These are phyloP conservation scores for Chaetomium globosum DNA, from an alignment of 2,329 filamentous ascomycete genomes.

Conservation along the genomic window DNA sequence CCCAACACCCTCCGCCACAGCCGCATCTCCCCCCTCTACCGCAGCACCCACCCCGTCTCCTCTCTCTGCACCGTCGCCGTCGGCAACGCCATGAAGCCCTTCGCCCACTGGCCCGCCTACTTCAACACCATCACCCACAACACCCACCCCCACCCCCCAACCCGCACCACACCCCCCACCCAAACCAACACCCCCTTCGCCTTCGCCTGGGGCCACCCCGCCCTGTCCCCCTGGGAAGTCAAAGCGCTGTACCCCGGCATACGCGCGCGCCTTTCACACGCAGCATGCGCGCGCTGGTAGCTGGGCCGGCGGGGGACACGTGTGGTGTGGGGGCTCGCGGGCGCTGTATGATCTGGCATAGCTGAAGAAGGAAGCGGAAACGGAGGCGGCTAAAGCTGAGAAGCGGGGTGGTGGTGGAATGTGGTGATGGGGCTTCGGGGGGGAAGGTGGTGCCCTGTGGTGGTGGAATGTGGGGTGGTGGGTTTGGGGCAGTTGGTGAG, in stretches of 20 bases:
- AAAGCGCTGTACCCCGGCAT: conserved; percentile 35
- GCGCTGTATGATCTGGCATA: conserved; percentile 37
- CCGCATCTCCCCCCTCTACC: conserved; percentile 34
- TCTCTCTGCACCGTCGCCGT: conserved; percentile 33
- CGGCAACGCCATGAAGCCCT: conserved; percentile 38
- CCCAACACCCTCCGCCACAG: conserved; percentile 32
- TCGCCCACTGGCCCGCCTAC: conserved; percentile 37
- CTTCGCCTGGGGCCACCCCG: conserved; percentile 36
- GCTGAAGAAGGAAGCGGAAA: conserved; percentile 28
- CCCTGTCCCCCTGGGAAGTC: conserved; percentile 37
- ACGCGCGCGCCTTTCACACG: conserved; percentile 34
- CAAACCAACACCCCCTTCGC: conserved; percentile 34
- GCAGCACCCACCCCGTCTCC: conserved; percentile 24
- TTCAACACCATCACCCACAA: conserved; percentile 21
- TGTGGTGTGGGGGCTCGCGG: no score
- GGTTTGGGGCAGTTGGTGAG: conserved; percentile 33
- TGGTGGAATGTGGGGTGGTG: conserved; percentile 36
- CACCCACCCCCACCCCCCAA: conserved; percentile 12
- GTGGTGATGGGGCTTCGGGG: no score
- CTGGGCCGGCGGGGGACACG: no score
- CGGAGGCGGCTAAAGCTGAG: background rate
- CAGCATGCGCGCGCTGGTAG: conserved; percentile 34
- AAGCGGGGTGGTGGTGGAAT: background rate
- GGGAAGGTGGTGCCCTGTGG: background rate
- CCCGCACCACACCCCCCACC: conserved; percentile 31